These are phyloP conservation scores for Penicillium corylophilum DNA, from an alignment of 2,329 filamentous ascomycete genomes.

Conservation along the genomic window DNA sequence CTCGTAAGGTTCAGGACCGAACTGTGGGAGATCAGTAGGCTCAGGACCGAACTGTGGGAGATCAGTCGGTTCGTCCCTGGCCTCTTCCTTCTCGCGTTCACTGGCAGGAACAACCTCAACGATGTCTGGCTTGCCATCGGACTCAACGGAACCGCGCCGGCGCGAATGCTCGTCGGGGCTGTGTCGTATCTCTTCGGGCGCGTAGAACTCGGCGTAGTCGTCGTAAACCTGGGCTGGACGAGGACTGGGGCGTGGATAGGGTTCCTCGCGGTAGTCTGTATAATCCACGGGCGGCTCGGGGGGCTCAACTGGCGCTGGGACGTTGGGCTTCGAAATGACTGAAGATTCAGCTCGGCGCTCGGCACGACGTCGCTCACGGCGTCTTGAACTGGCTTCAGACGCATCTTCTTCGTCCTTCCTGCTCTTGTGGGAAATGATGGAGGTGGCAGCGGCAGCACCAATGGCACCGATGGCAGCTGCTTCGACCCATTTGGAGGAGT, in stretches of 20 bases:
- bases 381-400: constrained; percentile 33
- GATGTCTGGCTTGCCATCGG: constrained; percentile 28
- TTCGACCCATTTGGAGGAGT: constrained; percentile 32
- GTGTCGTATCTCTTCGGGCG: constrained; percentile 41
- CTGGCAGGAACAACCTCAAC: constrained; percentile 33
- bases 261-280: constrained; percentile 23
- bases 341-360: constrained; percentile 27
- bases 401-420: constrained; percentile 27
- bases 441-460: constrained; percentile 49
- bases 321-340: constrained; percentile 24
- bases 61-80: constrained; percentile 14
- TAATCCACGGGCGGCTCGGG: constrained; percentile 7
- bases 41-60: constrained; percentile 19
- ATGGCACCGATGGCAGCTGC: constrained; percentile 52
- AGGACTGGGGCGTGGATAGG: constrained; percentile 29
- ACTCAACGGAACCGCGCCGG: constrained; percentile 16
- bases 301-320: constrained; percentile 15
- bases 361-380: constrained; percentile 40
- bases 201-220: constrained; percentile 45
- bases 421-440: constrained; percentile 37
- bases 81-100: constrained; percentile 18
- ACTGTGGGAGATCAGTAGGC: constrained; percentile 17
- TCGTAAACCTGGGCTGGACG: constrained; percentile 40
- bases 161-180: constrained; percentile 38
- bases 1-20: constrained; percentile 21